Evolutionary conservation across 257 asterid species (phyloP), one percentile per base, ranked within the genome.

Genomic region (Rauvolfia tetraphylla): DNA sequence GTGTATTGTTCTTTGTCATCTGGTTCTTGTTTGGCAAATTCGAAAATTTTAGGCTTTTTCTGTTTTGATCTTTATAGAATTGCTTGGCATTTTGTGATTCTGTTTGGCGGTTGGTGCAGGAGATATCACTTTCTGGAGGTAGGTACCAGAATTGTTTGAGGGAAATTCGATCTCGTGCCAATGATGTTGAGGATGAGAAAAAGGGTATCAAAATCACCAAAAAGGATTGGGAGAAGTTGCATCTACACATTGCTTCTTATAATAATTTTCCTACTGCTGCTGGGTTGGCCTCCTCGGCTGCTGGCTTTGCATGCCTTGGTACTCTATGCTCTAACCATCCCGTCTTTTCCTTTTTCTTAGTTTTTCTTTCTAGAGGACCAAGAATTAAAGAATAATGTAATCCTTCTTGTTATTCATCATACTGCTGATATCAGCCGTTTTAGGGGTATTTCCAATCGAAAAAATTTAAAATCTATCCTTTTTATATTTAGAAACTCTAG

Each of bases 291-390:
- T 95, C 98, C 82, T 95, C 99, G 0, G 99, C 99, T 86, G 97
- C 98, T 82, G 98, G 99, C 74, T 89, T 95, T 79, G 99, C 99
- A 31, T 95, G 99, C 88, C 90, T 95, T 3, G 99, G 99, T 95
- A 91, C 80, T 73, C 29, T 63, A 20, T 74, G 57, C 9, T 68
- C 20, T 56, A 34, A 22, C 48, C 12, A 29, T 17, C 68, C 69
- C 10, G 33, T 51, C 42, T 61, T 71, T 39, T 51, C 6, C 57
- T 51, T 51, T 17, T 41, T 51, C 15, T 17, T 22, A n/a, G 20
- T 62, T 44, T 66, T 34, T 13, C 6, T 10, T 76, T 38, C 61
- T 31, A 14, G 8, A 41, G 71, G 17, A 22, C 34, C 72, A 44
- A 31, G 23, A 38, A n/a, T 44, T 8, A 22, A 31, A 23, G 27